phyloP scores from a whole-genome alignment of 2,329 filamentous ascomycete species.

The Blastomyces gilchristii region DNA sequence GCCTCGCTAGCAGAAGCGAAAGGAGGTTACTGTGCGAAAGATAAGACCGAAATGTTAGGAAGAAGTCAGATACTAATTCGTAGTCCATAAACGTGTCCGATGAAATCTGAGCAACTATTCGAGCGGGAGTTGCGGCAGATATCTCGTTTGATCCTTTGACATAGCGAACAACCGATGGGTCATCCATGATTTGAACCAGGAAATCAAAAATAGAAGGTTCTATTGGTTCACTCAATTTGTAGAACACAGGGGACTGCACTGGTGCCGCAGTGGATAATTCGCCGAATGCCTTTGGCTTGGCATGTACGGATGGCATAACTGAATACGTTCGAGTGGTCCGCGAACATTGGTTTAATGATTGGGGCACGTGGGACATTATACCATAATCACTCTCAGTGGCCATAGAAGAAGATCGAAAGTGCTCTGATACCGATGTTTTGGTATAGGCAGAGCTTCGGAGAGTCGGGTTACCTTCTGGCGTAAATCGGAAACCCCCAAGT shows the following conservation, averaged over 20 bases:
- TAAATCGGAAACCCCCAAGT: conserved; percentile 73
- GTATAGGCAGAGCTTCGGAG: conserved; percentile 72
- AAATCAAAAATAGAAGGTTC: conserved; percentile 61
- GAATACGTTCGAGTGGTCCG: conserved; percentile 24
- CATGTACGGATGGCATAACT: conserved; percentile 31
- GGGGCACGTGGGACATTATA: conserved; percentile 19
- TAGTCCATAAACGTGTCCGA: conserved; percentile 95
- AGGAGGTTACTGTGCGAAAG: conserved; percentile 66
- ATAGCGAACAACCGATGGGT: conserved; percentile 73
- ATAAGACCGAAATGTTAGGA: conserved; percentile 86
- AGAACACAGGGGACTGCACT: conserved; percentile 34
- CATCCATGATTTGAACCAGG: conserved; percentile 72
- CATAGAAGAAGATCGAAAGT: conserved; percentile 56
- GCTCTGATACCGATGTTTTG: conserved; percentile 56
- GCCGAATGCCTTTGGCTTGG: conserved; percentile 24
- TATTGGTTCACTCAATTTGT: conserved; percentile 52
- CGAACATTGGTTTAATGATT: conserved; percentile 25
- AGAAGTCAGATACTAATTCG: conserved; percentile 93
- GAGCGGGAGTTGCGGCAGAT: conserved; percentile 77
- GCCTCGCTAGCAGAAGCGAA: conserved; percentile 69
- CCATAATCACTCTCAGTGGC: conserved; percentile 36
- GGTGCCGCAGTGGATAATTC: conserved; percentile 25
- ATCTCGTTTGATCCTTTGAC: conserved; percentile 61
- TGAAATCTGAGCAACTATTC: conserved; percentile 90
- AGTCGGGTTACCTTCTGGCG: conserved; percentile 61